Base-by-base conservation (phyloP, 345 rosid genomes). In the Eucalyptus polybractea region DNA sequence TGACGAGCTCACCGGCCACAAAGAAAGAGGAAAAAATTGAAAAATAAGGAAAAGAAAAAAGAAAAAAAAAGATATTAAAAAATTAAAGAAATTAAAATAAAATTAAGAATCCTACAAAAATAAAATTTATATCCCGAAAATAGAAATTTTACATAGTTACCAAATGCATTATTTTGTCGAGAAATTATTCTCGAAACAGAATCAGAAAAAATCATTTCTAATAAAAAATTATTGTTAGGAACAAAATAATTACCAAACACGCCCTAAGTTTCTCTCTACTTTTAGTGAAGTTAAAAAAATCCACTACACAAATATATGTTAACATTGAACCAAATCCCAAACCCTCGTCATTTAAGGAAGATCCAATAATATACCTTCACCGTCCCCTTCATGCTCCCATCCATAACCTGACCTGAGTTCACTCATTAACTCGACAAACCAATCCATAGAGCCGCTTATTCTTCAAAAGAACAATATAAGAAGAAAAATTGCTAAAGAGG, bases 1-100 rank as follows among this genome's bases (percentile, higher is more conserved):
- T 5, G 16, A 50, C 0, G 0, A 50, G 16, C 51, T 50, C 51
- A 50, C 1, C 0, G 0, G 7, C 53, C 53, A 50, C 7, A 50
- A 51, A 17, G 3, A 5, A 50, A 1, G 22, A 51, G 56, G 22
- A 53, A 19, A 0, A 53, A 17, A 17, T 51, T 51, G 9, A 51
- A 51, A 7, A 51, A 7, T 8, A 16, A 17, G 0, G 2, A 17
- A 51, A 16, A 51, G 5, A 0, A 16, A 51, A 6, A 17, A 17
- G 0, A 5, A 6, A 19, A 6, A 6, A 3, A 16, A 2, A 50
- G 6, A 50, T 1, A 14, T 50, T 50, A 50, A 15, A 47, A 10
- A 4, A 14, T 47, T 47, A 47, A 47, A 47, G 19, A 6, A 51
- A 7, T 53, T 0, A 53, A 17, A 17, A 51, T 2, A 45, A 51